These are phyloP conservation scores for Fusarium tricinctum DNA, from an alignment of 2,329 filamentous ascomycete species.

Conservation along the genomic window DNA sequence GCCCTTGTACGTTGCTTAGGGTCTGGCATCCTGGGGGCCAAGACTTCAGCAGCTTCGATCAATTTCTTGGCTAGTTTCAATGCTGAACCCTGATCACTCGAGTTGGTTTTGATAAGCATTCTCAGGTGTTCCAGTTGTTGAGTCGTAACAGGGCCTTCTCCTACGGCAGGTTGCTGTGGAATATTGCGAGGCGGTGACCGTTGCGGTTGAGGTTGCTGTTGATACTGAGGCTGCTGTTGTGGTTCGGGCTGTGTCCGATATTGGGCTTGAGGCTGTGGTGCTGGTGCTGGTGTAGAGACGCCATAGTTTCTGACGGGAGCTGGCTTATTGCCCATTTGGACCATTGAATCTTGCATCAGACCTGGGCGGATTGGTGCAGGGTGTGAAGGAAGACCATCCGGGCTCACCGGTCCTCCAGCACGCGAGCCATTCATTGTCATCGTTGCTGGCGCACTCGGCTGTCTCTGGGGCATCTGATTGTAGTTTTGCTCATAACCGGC, in stretches of 20 bases:
- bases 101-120: conserved; percentile 76
- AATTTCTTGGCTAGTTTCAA: conserved; percentile 85
- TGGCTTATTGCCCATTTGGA: conserved; percentile 69
- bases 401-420: conserved; percentile 48
- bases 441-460: conserved; percentile 52
- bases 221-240: conserved; percentile 51
- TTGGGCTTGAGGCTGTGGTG: conserved; percentile 14
- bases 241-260: conserved; percentile 33
- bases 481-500: conserved; percentile 48
- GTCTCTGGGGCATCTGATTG: conserved; percentile 48
- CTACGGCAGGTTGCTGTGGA: conserved; percentile 47
- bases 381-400: conserved; percentile 69
- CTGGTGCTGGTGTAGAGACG: conserved; percentile 58
- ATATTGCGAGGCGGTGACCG: conserved; percentile 48
- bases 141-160: conserved; percentile 73
- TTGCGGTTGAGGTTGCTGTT: conserved; percentile 49
- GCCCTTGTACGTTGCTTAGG: conserved; percentile 80
- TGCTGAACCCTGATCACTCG: conserved; percentile 78
- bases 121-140: conserved; percentile 84
- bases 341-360: conserved; percentile 70
- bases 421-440: conserved; percentile 34
- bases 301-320: conserved; percentile 70
- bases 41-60: conserved; percentile 84
- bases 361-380: conserved; percentile 75
- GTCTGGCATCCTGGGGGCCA: conserved; percentile 75